These are phyloP conservation scores for Chlorella sp. DNA, from an alignment of 139 green algal genomes.

Conservation along the genomic window DNA sequence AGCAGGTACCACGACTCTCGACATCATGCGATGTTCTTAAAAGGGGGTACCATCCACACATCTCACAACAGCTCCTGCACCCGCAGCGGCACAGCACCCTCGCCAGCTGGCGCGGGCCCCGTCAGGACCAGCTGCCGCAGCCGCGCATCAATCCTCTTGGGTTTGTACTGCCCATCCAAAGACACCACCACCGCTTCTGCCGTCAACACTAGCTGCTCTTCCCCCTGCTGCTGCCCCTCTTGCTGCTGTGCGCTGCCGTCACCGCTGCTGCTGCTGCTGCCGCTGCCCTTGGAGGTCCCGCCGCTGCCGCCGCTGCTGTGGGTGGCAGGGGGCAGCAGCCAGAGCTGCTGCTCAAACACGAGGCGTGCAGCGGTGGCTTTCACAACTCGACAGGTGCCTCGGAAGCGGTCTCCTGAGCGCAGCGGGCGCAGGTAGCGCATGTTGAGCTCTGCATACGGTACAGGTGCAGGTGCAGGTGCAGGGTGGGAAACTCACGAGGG, in stretches of 20 bases:
- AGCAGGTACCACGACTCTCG: too few relatives aligned
- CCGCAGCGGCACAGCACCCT: neutral
- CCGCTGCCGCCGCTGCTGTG: neutral
- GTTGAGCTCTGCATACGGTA: constrained; percentile 37
- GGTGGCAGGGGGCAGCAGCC: neutral
- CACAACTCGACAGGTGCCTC: constrained; percentile 22
- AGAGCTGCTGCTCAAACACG: constrained; percentile 44
- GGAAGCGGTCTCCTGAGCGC: constrained; percentile 46
- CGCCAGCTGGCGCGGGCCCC: neutral
- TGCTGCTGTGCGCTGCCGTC: neutral
- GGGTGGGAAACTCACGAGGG: too few relatives aligned
- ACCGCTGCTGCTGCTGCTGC: neutral
- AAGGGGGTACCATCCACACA: neutral
- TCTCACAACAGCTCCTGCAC: constrained; percentile 33
- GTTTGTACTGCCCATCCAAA: constrained; percentile 37
- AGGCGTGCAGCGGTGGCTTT: constrained; percentile 39
- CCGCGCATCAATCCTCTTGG: constrained; percentile 18
- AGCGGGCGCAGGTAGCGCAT: constrained; percentile 52
- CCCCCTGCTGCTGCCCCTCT: neutral
- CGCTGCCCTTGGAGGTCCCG: too few relatives aligned
- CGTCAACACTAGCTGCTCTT: constrained; percentile 39
- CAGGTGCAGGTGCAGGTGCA: too few relatives aligned
- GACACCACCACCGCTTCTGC: constrained; percentile 47
- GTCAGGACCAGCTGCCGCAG: constrained; percentile 19
- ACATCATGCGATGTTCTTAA: too few relatives aligned